Evolutionary conservation across 164 flowering plant species (phyloP), one percentile per base, ranked within the genome.

Genomic region (Santalum album): DNA sequence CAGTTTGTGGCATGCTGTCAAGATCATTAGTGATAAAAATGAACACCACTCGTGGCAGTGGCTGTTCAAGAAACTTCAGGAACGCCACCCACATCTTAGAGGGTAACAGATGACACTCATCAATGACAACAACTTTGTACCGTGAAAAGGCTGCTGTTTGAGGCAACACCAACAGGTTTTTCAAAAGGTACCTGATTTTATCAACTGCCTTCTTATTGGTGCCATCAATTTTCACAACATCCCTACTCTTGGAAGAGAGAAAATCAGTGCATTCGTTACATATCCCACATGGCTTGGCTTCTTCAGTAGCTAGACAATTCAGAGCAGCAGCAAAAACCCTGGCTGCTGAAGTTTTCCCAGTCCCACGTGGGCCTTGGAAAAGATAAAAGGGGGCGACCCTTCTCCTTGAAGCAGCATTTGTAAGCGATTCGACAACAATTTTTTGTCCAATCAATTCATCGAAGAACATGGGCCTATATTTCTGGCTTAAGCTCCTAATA

Each of bases 341-440:
- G 7, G 97, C 99, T 1, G 88, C 63, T 10, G 97, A 82, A 25
- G 97, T 77, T 64, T 94, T 94, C 32, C 99, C 99, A 25, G 95
- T 87, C 12, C 99, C 99, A n/a, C 95, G 81, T 12, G 99, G 92
- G 53, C 99, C 99, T 62, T 94, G 96, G 64, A 94, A 90, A 55
- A 94, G 90, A 75, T 94, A 90, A 16, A 83, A 73, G n/a, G 96
- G 92, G 25, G 95, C 91, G 66, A 94, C 72, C 59, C 87, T 76
- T 61, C 78, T 77, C 69, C 81, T 87, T 40, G 75, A 58, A 44
- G 84, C 56, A 26, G 97, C 81, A 70, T 80, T 90, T 15, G 39
- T 51, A 26, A 94, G 87, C 14, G 97, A 90, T 29, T 83, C 92
- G 25, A 85, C 87, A 27, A 87, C 97, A 60, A 87, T 79, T 56